Evolutionary conservation across 805 yeast species (phyloP).

Genomic region (Gaillardinia entomophila): DNA sequence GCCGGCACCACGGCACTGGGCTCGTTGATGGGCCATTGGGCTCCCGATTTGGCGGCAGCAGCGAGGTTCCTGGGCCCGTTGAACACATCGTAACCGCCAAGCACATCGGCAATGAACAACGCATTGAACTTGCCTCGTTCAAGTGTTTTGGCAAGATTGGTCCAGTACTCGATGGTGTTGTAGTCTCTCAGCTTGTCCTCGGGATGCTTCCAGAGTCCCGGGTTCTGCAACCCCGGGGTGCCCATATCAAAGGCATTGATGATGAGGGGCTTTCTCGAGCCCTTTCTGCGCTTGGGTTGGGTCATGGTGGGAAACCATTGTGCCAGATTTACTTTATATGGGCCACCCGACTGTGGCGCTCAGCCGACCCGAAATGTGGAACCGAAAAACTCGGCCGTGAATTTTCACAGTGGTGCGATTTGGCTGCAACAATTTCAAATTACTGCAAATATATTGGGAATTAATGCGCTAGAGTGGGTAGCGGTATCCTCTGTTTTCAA

Average conservation of each 20-base stretch:
- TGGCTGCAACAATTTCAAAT: too few species aligned
- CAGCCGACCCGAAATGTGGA: too few species aligned
- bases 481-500: conserved; percentile 17
- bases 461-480: too few species aligned
- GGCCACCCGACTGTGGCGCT: too few species aligned
- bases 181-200: conserved; percentile 24
- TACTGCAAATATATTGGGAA: too few species aligned
- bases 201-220: conserved; percentile 35
- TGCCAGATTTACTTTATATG: too few species aligned
- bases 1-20: conserved; percentile 34
- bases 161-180: conserved; percentile 26
- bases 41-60: conserved; percentile 27
- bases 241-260: conserved; percentile 36
- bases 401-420: too few species aligned
- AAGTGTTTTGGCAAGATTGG: conserved; percentile 29
- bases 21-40: conserved; percentile 34
- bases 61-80: conserved; percentile 33
- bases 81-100: conserved; percentile 37
- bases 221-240: conserved; percentile 13
- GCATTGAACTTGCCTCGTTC: conserved; percentile 36
- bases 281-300: not conserved
- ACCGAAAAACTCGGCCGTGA: too few species aligned
- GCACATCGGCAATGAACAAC: conserved; percentile 35
- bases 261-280: conserved; percentile 17
- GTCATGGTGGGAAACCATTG: not conserved